Evolutionary conservation across 2,329 filamentous ascomycete genomes (phyloP).

Genomic region (Leptographium wingfieldii): DNA sequence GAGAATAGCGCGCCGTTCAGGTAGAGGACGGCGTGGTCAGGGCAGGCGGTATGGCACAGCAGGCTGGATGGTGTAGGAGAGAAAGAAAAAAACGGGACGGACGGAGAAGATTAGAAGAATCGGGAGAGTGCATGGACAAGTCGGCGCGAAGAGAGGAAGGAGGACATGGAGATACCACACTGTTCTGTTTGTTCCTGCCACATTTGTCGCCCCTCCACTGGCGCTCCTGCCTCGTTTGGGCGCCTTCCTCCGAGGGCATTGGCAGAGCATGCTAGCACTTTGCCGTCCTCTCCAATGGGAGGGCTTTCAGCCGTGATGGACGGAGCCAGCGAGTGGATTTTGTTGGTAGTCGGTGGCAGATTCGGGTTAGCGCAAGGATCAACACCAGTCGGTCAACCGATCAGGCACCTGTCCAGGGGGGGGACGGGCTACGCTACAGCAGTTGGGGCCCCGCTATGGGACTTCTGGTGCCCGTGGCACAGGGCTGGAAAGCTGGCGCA

Average conservation of each 20-base stretch:
- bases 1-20: not conserved
- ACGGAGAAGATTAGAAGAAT: not conserved
- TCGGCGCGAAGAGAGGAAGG: not conserved
- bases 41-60: not conserved
- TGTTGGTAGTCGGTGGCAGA: slow-evolving; percentile 21
- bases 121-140: not conserved
- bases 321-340: not conserved
- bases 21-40: not conserved
- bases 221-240: slow-evolving; percentile 4
- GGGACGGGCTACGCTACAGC: not conserved
- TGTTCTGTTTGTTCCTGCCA: slow-evolving; percentile 4
- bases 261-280: not conserved
- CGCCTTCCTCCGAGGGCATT: not conserved
- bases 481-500: not conserved
- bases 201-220: not conserved
- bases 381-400: slow-evolving; percentile 10
- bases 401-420: slow-evolving; percentile 4
- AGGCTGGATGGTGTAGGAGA: not conserved
- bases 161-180: not conserved
- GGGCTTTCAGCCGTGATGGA: not conserved
- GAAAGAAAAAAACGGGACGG: not conserved
- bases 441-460: not conserved
- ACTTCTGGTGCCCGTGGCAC: not conserved
- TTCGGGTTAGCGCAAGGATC: slow-evolving; percentile 18
- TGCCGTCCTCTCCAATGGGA: not conserved